Evolutionary conservation across 2,329 filamentous ascomycete species (phyloP), one percentile per base, ranked within the genome.

Genomic region (Ceratocystis destructans): DNA sequence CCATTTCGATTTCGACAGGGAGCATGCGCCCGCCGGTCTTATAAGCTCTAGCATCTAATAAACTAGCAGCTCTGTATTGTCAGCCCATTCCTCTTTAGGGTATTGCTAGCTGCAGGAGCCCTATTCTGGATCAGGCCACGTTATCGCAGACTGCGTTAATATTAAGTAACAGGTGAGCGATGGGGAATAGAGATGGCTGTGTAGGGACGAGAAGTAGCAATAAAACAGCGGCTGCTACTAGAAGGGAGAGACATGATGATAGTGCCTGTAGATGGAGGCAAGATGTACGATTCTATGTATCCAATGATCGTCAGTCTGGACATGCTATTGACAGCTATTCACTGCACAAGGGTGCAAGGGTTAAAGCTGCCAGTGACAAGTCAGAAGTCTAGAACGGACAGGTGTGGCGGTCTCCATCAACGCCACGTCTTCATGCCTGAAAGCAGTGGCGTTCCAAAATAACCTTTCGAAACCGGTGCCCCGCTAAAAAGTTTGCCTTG

Each of bases 401-500:
- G n/a, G 12, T 53, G 48, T 53, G 48, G 48, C 48, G 12, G 37
- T 15, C 12, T 10, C 12, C 4, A 4, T 15, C 10, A 41, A 5
- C 37, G 37, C 37, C 37, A 41, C 37, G 37, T 41, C 37, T 33
- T 7, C 31, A 8, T 8, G 45, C 45, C 45, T 25, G 48, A 22
- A 22, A 53, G 48, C n/a, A 20, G 48, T 20, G 48, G n/a, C 48
- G n/a, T 53, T 22, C 22, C n/a, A 22, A 53, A 53, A 1, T 10
- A n/a, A 53, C n/a, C 48, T 53, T 41, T 41, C 3, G 33, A 37
- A 41, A 41, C 37, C 12, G 12, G 37, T 59, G 55, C 55, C 28
- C 55, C 55, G 28, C 55, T 59, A 59, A 59, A 59, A 59, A 59
- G 17, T 59, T 59, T 59, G 55, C 55, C 55, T 37, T 33, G 33